phyloP scores from a whole-genome alignment of 768 basidiomycete genomes.

The Hortiboletus flavorubellus region DNA sequence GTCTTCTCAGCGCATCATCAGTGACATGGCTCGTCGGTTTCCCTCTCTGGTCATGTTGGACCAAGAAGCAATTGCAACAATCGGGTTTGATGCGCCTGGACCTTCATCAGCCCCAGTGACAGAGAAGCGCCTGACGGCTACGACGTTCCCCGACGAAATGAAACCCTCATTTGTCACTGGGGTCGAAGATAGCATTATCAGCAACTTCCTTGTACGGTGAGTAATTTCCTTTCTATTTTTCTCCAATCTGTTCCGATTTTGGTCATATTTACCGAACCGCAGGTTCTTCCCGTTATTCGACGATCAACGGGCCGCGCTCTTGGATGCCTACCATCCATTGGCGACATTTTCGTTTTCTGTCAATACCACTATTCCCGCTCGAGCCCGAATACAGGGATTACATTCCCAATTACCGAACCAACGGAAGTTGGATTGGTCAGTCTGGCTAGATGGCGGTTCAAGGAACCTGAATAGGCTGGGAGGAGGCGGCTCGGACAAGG shows the following conservation, averaged over 20 bases:
- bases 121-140: slow-evolving; percentile 50
- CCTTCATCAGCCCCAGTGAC: slow-evolving; percentile 40
- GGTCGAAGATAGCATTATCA: slow-evolving; percentile 64
- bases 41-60: slow-evolving; percentile 82
- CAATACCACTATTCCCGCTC: slow-evolving; percentile 77
- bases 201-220: slow-evolving; percentile 75
- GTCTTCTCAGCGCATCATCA: slow-evolving; percentile 30
- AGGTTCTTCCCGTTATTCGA: slow-evolving; percentile 90
- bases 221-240: slow-evolving; percentile 22
- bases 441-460: slow-evolving; percentile 64
- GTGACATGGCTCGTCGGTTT: slow-evolving; percentile 80
- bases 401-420: slow-evolving; percentile 77
- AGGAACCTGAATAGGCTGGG: slow-evolving; percentile 75
- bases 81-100: slow-evolving; percentile 74
- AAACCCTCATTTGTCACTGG: slow-evolving; percentile 70
- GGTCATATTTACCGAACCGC: slow-evolving; percentile 4
- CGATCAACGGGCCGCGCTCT: slow-evolving; percentile 59
- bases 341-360: slow-evolving; percentile 92
- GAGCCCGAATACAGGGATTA: slow-evolving; percentile 71
- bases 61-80: slow-evolving; percentile 68
- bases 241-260: slow-evolving; percentile 3
- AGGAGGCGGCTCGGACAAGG: slow-evolving; percentile 57
- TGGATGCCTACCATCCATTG: slow-evolving; percentile 72
- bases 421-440: slow-evolving; percentile 72
- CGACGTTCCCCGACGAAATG: slow-evolving; percentile 79